Conservation (phyloP, 2,329 filamentous ascomycete species). For the Cytospora mali region DNA sequence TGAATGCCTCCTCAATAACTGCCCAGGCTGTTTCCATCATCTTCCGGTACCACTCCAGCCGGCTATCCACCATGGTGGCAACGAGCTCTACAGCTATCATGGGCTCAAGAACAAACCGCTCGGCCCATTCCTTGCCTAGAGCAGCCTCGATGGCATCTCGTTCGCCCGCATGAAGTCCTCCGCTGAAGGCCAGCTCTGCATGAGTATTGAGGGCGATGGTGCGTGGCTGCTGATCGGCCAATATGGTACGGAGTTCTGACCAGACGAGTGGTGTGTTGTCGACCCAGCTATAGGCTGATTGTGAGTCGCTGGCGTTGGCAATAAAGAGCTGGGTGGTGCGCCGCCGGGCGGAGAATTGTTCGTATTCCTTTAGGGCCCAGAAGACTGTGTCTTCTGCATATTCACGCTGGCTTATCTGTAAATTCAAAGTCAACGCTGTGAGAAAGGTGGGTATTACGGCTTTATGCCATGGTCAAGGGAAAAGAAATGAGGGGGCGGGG, state of each 20-base stretch:
- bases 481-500: no score
- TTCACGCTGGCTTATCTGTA: slow-evolving; percentile 52
- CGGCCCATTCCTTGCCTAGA: slow-evolving; percentile 44
- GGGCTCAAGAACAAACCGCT: slow-evolving; percentile 44
- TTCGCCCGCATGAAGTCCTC: slow-evolving; percentile 53
- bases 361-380: slow-evolving; percentile 51
- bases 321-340: slow-evolving; percentile 54
- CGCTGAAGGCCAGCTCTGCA: slow-evolving; percentile 48
- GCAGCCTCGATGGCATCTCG: slow-evolving; percentile 39
- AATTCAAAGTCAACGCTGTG: not conserved
- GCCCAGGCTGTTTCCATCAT: slow-evolving; percentile 56
- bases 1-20: slow-evolving; percentile 50
- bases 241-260: slow-evolving; percentile 41
- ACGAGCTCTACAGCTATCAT: slow-evolving; percentile 51
- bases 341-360: slow-evolving; percentile 52
- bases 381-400: slow-evolving; percentile 56
- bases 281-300: slow-evolving; percentile 45
- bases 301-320: slow-evolving; percentile 38
- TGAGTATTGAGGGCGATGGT: slow-evolving; percentile 49
- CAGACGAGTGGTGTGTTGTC: slow-evolving; percentile 51
- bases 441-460: not conserved
- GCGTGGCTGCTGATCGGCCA: slow-evolving; percentile 41
- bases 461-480: not conserved
- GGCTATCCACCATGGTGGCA: slow-evolving; percentile 45
- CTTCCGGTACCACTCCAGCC: slow-evolving; percentile 46